Base-by-base conservation (phyloP, 495 filamentous ascomycete genomes). In the Penicillium herquei region DNA sequence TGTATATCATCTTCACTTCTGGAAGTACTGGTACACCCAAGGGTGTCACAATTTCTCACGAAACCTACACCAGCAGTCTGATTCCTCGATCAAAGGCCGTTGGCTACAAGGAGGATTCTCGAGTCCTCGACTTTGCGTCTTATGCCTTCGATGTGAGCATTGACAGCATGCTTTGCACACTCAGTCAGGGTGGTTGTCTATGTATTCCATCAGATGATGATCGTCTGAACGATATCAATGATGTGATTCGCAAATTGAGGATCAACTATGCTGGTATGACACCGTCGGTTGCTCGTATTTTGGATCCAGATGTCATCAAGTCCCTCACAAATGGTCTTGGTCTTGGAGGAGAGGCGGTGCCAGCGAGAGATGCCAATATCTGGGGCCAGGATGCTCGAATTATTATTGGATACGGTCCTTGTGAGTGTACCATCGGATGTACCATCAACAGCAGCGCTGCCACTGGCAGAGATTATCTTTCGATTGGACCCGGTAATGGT, bases 11-110 rank as follows among this genome's bases (percentile, higher is more conserved):
- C 17, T 83, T 80, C 57, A 83, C 80, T 6, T 80, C 76, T 17
- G 80, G 80, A 7, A 77, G 72, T n/a, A 83, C 79, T 1, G 78
- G 78, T 5, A 78, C 69, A n/a, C 79, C 79, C 0, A 82, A 82
- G 58, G 83, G 81, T 21, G 78, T 84, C 30, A 72, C 76, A 7
- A 70, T 84, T 4, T 68, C 69, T 3, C 83, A 86, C 54, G 58
- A 59, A 48, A 75, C 74, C 3, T 72, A 72, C 37, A 80, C 71
- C 0, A 76, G 68, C 49, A 70, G 70, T 43, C 70, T 70, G 6
- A 61, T 73, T 16, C 64, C 74, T 6, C 65, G 72, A 39, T 68
- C 68, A 6, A 59, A 64, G 31, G 70, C 73, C 13, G 68, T 75
- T 17, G 70, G 69, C 0, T 76, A 74, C 44, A 70, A 56, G 0